These are phyloP conservation scores for Calonectria fujianensis DNA, from an alignment of 2,329 filamentous ascomycete species.

Conservation along the genomic window DNA sequence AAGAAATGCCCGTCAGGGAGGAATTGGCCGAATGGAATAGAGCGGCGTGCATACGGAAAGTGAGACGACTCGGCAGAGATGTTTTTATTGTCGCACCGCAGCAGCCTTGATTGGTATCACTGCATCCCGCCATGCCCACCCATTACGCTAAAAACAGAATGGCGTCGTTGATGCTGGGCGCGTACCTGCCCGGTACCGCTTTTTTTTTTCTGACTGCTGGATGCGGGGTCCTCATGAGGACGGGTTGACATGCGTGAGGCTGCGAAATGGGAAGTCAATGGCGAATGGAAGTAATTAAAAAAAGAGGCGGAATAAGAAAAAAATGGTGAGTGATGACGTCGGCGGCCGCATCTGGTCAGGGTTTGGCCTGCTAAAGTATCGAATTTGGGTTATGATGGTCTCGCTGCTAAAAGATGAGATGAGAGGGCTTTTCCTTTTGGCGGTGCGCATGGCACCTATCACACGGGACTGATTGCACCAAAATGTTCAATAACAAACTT, in stretches of 20 bases:
- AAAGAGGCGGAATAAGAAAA: neutral
- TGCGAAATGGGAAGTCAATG: neutral
- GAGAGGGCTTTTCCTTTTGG: conserved; percentile 9
- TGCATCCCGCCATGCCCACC: conserved; percentile 16
- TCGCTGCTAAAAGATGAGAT: conserved; percentile 3
- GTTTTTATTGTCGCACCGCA: conserved; percentile 27
- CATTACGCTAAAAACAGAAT: conserved; percentile 25
- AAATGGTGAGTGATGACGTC: conserved; percentile 7
- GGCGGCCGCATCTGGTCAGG: neutral
- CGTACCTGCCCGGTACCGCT: conserved; percentile 12
- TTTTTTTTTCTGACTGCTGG: neutral
- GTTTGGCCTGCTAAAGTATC: conserved; percentile 1
- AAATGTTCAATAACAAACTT: conserved; percentile 8
- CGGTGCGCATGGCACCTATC: neutral
- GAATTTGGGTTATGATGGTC: neutral
- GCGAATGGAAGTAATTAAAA: neutral
- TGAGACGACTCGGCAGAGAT: conserved; percentile 19
- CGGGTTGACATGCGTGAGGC: neutral
- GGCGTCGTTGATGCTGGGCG: conserved; percentile 7
- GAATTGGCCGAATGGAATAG: conserved; percentile 19
- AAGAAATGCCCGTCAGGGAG: conserved; percentile 1
- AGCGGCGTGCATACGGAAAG: conserved; percentile 11
- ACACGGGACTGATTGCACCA: neutral
- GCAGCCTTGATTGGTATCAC: conserved; percentile 24
- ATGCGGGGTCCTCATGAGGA: neutral